A percentile compares a stretch with the other conserved stretches of the same genome.
Evolutionary conservation across 495 filamentous ascomycete species (phyloP).

Genomic region (Hypoxylon cercidicola): DNA sequence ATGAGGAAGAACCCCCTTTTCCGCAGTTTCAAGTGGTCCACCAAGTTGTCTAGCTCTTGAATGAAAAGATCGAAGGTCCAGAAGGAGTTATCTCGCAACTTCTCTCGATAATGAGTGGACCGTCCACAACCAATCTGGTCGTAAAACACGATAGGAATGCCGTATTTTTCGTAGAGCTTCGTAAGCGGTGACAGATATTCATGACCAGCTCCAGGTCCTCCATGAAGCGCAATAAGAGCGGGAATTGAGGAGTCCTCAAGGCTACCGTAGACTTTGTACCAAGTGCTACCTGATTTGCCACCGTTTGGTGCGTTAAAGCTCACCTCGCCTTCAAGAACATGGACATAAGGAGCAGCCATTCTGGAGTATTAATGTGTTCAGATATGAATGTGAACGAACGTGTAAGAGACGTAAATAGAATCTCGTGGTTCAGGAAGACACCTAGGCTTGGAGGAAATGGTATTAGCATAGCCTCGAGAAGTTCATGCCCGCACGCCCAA

Average conservation of each 20-base stretch:
- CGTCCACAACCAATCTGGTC: constrained; percentile 62
- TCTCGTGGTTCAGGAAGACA: too few relatives aligned
- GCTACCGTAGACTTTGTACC: constrained; percentile 44
- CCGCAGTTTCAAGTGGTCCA: constrained; percentile 45
- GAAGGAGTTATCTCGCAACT: constrained; percentile 51
- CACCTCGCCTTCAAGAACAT: too few relatives aligned
- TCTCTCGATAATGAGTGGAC: constrained; percentile 56
- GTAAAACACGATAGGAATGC: constrained; percentile 59
- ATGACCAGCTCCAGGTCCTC: constrained; percentile 57
- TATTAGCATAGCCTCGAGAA: too few relatives aligned
- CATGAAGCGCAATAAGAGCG: constrained; percentile 54
- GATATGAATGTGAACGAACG: too few relatives aligned
- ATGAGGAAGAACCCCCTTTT: constrained; percentile 50
- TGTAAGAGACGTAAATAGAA: too few relatives aligned
- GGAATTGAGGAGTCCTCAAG: constrained; percentile 1
- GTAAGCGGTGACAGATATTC: constrained; percentile 38
- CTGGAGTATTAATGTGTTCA: too few relatives aligned
- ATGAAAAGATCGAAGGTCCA: constrained; percentile 62
- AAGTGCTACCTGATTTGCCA: constrained; percentile 40
- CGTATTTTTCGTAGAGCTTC: neutral
- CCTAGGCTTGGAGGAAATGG: too few relatives aligned
- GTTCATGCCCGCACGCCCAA: too few relatives aligned
- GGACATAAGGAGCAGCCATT: too few relatives aligned
- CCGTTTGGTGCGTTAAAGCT: too few relatives aligned
- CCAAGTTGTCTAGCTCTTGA: constrained; percentile 59